Base-by-base conservation (phyloP, 768 basidiomycete species). In the Inosperma sp. region DNA sequence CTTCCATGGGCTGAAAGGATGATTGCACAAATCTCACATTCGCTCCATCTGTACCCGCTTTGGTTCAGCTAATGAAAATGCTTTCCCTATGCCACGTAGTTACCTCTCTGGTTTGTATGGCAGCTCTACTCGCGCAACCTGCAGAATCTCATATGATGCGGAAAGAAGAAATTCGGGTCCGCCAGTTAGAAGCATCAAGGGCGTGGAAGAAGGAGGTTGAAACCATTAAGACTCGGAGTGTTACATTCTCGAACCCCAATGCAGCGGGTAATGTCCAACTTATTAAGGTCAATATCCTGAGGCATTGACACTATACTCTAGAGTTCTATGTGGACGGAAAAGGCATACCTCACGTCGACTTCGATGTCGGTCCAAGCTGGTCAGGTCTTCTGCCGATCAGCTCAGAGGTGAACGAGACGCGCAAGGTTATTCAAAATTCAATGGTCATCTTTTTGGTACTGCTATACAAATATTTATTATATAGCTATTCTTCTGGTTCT, bases 401-500 rank as follows among this genome's bases (percentile, higher is more conserved):
- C 54, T 60, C 63, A 26, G 66, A 72, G 7, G 33, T 72, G 8
- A 72, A 84, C 39, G 87, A 89, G 66, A 84, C 83, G 5, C 76
- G 86, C 36, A 74, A 88, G 76, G 84, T 83, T 52, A 31, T 41
- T 39, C 22, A 37, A 4, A 21, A n/a, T n/a, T n/a, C n/a, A n/a
- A n/a, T 7, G 26, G 13, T 19, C 39, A 37, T 25, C 22, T n/a
- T 0, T n/a, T 41, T 25, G 22, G 7, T n/a, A 0, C 13, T 25
- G 5, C 26, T 40, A 6, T 22, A 7, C 10, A 8, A 40, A 41
- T 25, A 25, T n/a, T 13, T n/a, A 7, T 29, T 41, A 7, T 34
- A 0, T 48, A 88, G 84, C 75, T 88, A 13, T 89, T 84, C 71
- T 89, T 89, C 69, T 88, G 87, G 86, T 84, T 87, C 67, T 88